phyloP scores from a whole-genome alignment of 768 basidiomycete genomes.

The Lactarius sanguifluus region DNA sequence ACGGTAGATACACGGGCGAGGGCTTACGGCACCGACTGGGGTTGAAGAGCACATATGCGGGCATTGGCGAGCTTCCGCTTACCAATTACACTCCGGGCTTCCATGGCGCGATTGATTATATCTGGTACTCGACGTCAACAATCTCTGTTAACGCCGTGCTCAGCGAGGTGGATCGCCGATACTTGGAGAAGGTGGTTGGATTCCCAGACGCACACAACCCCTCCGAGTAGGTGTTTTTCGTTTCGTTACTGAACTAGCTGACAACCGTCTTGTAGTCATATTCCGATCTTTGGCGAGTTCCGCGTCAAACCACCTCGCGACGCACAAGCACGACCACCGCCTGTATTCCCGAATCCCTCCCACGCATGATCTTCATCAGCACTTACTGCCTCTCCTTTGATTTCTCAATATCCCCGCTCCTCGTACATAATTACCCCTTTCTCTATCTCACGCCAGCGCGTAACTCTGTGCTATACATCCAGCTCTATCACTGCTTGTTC shows the following conservation, averaged over 20 bases:
- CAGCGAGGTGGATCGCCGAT: conserved; percentile 80
- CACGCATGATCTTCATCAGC: conserved; percentile 35
- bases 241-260: conserved; percentile 28
- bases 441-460: conserved; percentile 11
- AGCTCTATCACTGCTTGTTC: conserved; percentile 28
- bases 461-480: conserved; percentile 24
- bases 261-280: conserved; percentile 50
- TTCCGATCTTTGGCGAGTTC: conserved; percentile 72
- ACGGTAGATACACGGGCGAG: conserved; percentile 90
- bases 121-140: conserved; percentile 83
- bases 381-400: conserved; percentile 18
- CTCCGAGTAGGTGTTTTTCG: conserved; percentile 73
- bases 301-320: conserved; percentile 74
- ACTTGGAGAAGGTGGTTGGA: conserved; percentile 88
- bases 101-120: conserved; percentile 86
- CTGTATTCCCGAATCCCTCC: conserved; percentile 42
- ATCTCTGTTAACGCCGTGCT: conserved; percentile 80
- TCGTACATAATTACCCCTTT: conserved; percentile 26
- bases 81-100: conserved; percentile 92
- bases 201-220: conserved; percentile 98
- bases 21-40: conserved; percentile 79
- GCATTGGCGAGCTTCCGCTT: conserved; percentile 58
- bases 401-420: conserved; percentile 20
- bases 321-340: conserved; percentile 38
- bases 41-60: conserved; percentile 82